Percentiles rank a stretch among this genome's conserved stretches.
Conservation (phyloP, 2,329 filamentous ascomycete genomes). For the Domatiomyces globalis region DNA sequence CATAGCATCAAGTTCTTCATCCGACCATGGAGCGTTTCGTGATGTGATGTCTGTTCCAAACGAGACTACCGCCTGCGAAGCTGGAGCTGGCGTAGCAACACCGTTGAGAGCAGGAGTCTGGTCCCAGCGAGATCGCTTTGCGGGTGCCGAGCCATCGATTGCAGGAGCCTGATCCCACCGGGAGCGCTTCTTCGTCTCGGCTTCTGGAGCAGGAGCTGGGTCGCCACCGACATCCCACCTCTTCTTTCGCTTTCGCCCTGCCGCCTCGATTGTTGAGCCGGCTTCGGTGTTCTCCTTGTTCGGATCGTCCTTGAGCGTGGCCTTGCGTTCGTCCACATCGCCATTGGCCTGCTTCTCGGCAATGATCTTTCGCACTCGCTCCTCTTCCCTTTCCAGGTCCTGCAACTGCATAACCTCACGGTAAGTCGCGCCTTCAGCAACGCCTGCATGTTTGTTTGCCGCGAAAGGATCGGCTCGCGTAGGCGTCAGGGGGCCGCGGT, state of each 20-base stretch:
- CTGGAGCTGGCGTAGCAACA: constrained; percentile 63
- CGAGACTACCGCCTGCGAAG: constrained; percentile 39
- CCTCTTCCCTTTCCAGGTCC: constrained; percentile 86
- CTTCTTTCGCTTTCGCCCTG: constrained; percentile 74
- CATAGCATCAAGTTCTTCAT: constrained; percentile 87
- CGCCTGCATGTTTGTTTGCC: constrained; percentile 54
- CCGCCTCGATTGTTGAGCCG: constrained; percentile 49
- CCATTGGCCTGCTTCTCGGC: constrained; percentile 55
- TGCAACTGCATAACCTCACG: constrained; percentile 80
- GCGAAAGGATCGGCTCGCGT: constrained; percentile 77
- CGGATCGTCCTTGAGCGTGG: constrained; percentile 52
- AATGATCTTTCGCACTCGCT: constrained; percentile 66
- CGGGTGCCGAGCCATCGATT: constrained; percentile 43
- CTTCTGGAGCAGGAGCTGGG: constrained; percentile 36
- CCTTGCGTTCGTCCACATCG: constrained; percentile 42
- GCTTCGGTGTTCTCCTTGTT: constrained; percentile 62
- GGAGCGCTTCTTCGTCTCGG: constrained; percentile 59
- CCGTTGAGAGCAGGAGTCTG: constrained; percentile 60
- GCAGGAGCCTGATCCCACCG: constrained; percentile 77
- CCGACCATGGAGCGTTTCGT: constrained; percentile 58
- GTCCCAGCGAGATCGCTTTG: constrained; percentile 81
- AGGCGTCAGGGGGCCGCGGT: constrained; percentile 65
- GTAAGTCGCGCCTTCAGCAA: constrained; percentile 56
- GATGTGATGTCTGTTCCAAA: constrained; percentile 71
- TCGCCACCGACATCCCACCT: constrained; percentile 75